Evolutionary conservation across 1,284 basidiomycete genomes (phyloP), one percentile per base, ranked within the genome.

Genomic region (Cutaneotrichosporon sp.): DNA sequence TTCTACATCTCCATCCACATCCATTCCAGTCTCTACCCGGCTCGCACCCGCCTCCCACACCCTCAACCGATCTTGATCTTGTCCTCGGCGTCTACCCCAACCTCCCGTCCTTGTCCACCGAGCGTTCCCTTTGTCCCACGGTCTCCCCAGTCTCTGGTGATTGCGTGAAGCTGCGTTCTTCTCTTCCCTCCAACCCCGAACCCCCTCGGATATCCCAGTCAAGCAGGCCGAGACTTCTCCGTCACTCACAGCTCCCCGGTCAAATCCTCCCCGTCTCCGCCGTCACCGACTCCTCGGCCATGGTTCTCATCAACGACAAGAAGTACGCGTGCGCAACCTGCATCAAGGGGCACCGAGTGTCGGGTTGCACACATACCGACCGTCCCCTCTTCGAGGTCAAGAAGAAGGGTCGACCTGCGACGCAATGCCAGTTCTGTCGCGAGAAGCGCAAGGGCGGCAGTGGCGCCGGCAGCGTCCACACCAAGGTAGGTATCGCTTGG

Each of bases 321-420:
- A 91, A 91, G 65, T 79, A 70, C 47, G 67, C 67, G 66, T 90
- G 89, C 73, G 88, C 88, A 78, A 88, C 88, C 47, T 91, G 89
- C 79, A 90, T 91, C 79, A 90, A 90, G 77, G 89, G 89, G 13
- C 89, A 91, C 79, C 86, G 89, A 42, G 89, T 89, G 14, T 89
- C 88, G 10, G 83, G 85, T 51, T 91, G 89, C 77, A 85, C 86
- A 61, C 89, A 90, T 75, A 87, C 85, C 63, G 88, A 89, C 72
- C 84, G 89, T 45, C 86, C 89, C 27, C 81, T 90, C 56, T 90
- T 87, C 74, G 88, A 90, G 79, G 87, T 92, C 70, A 88, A 90
- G 83, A 89, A 88, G 79, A 86, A 91, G 87, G 79, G 89, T 18
- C 60, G 89, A 54, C 89, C 89, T 0, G 83, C 89, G n/a, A 89